These are phyloP conservation scores for Dictyophora rubrovolvata DNA, from an alignment of 768 basidiomycete species.

Conservation along the genomic window DNA sequence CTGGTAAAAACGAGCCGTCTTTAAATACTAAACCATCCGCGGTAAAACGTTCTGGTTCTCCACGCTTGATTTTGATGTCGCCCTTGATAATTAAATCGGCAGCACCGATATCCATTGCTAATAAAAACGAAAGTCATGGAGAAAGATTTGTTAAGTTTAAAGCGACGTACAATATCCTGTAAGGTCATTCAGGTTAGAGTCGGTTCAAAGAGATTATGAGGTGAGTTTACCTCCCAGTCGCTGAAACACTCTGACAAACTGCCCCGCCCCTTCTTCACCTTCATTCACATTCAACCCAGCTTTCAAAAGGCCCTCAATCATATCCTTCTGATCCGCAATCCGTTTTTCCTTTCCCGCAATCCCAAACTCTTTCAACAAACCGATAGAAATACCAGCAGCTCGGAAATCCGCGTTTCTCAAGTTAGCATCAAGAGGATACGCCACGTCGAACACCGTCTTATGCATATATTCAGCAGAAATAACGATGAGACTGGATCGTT, in stretches of 20 bases:
- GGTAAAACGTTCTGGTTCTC: conserved; percentile 26
- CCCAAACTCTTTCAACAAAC: not conserved
- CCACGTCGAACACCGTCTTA: not conserved
- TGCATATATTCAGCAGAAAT: not conserved
- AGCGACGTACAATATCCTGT: conserved; percentile 5
- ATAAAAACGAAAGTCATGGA: not conserved
- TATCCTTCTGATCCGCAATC: conserved; percentile 21
- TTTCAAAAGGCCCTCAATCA: conserved; percentile 26
- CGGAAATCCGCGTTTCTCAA: not conserved
- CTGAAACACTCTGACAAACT: conserved; percentile 20
- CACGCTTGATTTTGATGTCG: conserved; percentile 15
- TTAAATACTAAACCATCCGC: conserved; percentile 34
- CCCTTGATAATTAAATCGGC: conserved; percentile 15
- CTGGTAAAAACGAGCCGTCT: conserved; percentile 34
- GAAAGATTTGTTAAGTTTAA: not conserved
- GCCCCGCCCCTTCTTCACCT: conserved; percentile 25
- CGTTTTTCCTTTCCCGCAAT: conserved; percentile 9
- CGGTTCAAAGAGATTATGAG: not conserved
- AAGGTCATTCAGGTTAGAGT: not conserved
- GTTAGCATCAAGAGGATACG: not conserved
- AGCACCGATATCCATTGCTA: conserved; percentile 15
- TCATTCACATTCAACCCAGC: conserved; percentile 28
- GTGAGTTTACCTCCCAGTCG: conserved; percentile 23
- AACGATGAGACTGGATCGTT: conserved; percentile 4
- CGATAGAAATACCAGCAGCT: not conserved